Evolutionary conservation across 345 rosid genomes (phyloP).

Genomic region (Excoecaria cochinchinensis): DNA sequence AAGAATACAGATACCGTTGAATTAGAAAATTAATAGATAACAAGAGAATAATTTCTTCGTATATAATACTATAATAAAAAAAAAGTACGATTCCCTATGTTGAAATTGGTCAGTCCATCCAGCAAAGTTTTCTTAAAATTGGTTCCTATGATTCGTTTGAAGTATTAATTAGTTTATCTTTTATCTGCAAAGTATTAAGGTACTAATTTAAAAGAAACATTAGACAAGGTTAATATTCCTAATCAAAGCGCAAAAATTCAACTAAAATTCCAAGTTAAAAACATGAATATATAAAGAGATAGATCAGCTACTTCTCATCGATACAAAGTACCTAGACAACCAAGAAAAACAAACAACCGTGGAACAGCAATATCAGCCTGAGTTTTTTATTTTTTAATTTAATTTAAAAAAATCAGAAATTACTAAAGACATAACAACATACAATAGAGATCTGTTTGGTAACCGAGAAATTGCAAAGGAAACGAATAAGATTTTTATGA

Average conservation of each 20-base stretch:
- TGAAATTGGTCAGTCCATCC: background rate
- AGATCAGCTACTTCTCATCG: background rate
- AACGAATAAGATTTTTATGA: background rate
- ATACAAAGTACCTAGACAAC: background rate
- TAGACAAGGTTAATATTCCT: background rate
- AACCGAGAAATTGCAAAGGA: background rate
- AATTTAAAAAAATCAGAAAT: background rate
- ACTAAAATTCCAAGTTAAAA: background rate
- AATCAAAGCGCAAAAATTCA: background rate
- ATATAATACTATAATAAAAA: background rate
- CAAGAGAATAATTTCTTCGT: background rate
- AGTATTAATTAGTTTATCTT: background rate
- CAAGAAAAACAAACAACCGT: background rate
- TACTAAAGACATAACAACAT: background rate
- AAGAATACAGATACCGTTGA: background rate
- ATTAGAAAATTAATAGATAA: background rate
- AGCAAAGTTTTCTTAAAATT: background rate
- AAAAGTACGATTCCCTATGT: too few species aligned
- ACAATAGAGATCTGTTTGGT: background rate
- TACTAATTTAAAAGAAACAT: background rate
- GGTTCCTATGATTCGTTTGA: background rate
- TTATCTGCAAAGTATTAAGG: background rate
- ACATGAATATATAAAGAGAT: background rate
- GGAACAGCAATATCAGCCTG: background rate
- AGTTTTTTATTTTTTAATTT: background rate